Evolutionary conservation across 176 grass and related monocot genomes (phyloP).

Genomic region (Bolboschoenus planiculmis): DNA sequence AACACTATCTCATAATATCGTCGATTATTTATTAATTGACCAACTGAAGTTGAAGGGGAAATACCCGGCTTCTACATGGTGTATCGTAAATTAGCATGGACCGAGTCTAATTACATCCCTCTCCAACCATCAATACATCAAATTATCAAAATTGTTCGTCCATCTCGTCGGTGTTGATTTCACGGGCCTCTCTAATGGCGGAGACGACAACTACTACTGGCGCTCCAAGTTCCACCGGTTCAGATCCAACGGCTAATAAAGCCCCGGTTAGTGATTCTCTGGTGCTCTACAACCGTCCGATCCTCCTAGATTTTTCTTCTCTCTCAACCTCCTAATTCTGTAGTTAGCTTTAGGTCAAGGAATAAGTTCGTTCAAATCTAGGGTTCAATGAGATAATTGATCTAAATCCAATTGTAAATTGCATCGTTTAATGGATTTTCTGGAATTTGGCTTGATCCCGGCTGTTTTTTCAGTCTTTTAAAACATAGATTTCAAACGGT

Average conservation of each 20-base stretch:
- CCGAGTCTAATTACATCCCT: neutral
- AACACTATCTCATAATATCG: too few relatives aligned
- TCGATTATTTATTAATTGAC: too few relatives aligned
- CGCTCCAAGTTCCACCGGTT: neutral
- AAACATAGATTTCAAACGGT: neutral
- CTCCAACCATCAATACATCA: neutral
- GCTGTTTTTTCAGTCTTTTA: neutral
- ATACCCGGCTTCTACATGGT: neutral
- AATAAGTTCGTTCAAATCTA: neutral
- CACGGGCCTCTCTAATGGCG: slow-evolving; percentile 19
- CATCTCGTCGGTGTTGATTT: neutral
- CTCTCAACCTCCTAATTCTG: neutral
- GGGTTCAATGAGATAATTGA: neutral
- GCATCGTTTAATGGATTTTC: neutral
- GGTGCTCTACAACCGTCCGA: neutral
- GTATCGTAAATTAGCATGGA: neutral
- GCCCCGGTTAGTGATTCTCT: neutral
- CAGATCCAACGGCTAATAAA: neutral
- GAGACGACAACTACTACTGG: neutral
- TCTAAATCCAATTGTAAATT: neutral
- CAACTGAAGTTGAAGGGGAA: too few relatives aligned
- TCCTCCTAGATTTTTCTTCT: neutral
- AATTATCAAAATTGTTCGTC: neutral
- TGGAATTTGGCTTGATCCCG: neutral
- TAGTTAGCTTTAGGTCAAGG: neutral